Evolutionary conservation across 306 rosid genomes (phyloP), one percentile per base, ranked within the genome.

Genomic region (Gastrolobium bilobum): DNA sequence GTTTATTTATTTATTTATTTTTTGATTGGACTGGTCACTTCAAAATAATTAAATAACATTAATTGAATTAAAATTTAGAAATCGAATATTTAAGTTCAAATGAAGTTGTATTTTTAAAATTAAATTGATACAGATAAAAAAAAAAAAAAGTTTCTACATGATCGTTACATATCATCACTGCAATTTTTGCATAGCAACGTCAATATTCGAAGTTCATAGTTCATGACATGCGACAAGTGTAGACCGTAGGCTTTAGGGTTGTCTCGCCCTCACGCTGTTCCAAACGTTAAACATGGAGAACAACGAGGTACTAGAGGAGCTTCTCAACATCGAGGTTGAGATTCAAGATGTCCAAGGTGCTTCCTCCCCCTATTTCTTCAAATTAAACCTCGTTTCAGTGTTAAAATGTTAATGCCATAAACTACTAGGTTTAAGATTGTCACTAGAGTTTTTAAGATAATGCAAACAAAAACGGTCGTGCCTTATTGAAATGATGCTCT

Each of bases 281-380:
- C 15, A 58, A 33, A 33, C 34, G 11, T 47, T 15, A 33, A 64
- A 62, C 44, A 92, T 94, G 98, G 91, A 90, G 71, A 80, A 67
- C 53, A 84, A 80, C 68, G 93, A 87, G 54, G 65, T 90, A n/a
- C 7, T 84, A 10, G 86, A 89, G 75, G 98, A 94, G 85, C 91
- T 94, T 61, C 90, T 84, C 38, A 83, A 65, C 79, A 69, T 94
- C 10, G 97, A 90, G 68, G 79, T 81, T 60, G 96, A 94, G 78
- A 78, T 94, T 75, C 87, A 92, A 81, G 91, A 91, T 51, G 96
- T 90, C 31, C 87, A 94, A 91, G 98, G 98, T 93, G 2, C 71
- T 71, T 46, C 64, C 26, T 71, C 69, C 35, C 5, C 5, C 59
- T 35, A 34, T 77, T 29, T 43, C 46, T 43, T 63, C 33, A 63